Evolutionary conservation across 305 asterid species (phyloP).

Genomic region (Fraxinus dipetala): DNA sequence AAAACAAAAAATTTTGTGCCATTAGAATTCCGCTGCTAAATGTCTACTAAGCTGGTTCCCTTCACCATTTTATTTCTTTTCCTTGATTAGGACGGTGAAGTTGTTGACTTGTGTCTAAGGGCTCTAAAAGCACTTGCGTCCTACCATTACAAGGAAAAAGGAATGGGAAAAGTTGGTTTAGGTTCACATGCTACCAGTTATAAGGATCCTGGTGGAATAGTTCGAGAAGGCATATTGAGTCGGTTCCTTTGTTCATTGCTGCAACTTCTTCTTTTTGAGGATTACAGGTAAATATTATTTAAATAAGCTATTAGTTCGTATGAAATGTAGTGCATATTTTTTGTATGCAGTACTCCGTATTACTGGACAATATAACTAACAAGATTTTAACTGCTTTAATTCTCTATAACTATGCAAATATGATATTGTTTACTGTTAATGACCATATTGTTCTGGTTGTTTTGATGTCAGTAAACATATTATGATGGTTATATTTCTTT

Average conservation of each 20-base stretch:
- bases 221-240: conserved; percentile 78
- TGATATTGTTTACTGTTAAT: background rate
- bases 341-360: background rate
- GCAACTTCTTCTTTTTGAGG: conserved; percentile 85
- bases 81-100: conserved; percentile 62
- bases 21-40: background rate
- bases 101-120: conserved; percentile 70
- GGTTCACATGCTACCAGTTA: conserved; percentile 72
- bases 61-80: conserved; percentile 10
- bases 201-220: conserved; percentile 56
- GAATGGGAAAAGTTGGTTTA: conserved; percentile 75
- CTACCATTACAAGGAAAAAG: conserved; percentile 75
- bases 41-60: conserved; percentile 4
- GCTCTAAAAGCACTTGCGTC: conserved; percentile 86
- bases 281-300: conserved; percentile 55
- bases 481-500: conserved; percentile 27
- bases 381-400: background rate
- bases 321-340: background rate
- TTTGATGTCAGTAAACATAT: conserved; percentile 9
- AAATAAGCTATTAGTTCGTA: background rate
- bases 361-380: background rate
- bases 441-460: background rate
- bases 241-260: conserved; percentile 69
- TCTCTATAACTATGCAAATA: background rate
- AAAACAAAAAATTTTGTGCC: background rate